Base-by-base conservation (phyloP, 805 yeast species). In the Isabelozyma gotoi region DNA sequence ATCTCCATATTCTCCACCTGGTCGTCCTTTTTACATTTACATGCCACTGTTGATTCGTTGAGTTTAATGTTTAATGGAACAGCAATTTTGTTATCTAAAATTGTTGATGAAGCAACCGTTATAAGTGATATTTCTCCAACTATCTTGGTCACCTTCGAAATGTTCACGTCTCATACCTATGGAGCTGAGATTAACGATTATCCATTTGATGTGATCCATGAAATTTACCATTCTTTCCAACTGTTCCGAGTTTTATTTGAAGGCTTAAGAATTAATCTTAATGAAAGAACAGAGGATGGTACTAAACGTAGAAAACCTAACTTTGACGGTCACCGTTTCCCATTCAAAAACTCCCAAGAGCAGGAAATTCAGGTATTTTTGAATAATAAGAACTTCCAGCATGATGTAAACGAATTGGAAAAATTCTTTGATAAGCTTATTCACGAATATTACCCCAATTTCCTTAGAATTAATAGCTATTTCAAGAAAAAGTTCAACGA, bases 1-100 rank as follows among this genome's bases (percentile, higher is more conserved):
- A 64, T 71, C 36, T 66, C 71, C 2, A 53, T 70, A 19, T 61
- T 63, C 40, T 57, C 70, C 4, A 60, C 71, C 3, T 67, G 71
- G 62, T 56, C 68, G 0, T 59, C 62, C 17, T 67, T 59, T 42
- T 52, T 68, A 34, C 64, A 68, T 40, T 50, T 60, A 16, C 61
- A 62, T 45, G 55, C 71, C 0, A 58, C 63, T 17, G 53, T 64
- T 17, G 59, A 60, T 11, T 67, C 75, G 0, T 51, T 62, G n/a
- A 47, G 61, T 20, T 50, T 68, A 19, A 57, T 70, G 58, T 55
- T 57, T 33, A 50, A 53, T 16, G 76, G 76, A 6, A 61, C 74
- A 1, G 57, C 68, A 2, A 52, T 65, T 3, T 51, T 71, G 11
- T 42, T 64, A 24, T 41, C 45, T 34, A 68, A 61, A 36, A 52